Evolutionary conservation across 208 protist genomes (phyloP).

Genomic region (Trypanosoma brucei): DNA sequence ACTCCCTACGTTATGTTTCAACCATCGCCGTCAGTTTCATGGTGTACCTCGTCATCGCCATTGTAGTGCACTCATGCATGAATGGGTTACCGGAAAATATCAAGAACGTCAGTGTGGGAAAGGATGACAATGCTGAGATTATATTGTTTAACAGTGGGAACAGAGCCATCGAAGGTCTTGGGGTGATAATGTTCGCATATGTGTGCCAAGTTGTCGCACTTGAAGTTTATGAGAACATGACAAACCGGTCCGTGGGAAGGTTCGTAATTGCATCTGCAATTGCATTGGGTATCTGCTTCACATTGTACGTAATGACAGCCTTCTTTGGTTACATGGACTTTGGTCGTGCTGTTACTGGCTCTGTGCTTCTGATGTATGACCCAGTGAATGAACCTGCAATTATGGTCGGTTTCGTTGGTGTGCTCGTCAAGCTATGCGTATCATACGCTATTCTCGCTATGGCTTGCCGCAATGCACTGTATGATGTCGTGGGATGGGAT

Average conservation of each 20-base stretch:
- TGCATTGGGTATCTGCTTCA: conserved; percentile 43
- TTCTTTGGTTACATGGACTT: conserved; percentile 74
- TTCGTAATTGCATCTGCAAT: conserved; percentile 37
- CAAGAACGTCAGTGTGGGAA: not conserved
- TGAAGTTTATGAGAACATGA: conserved; percentile 42
- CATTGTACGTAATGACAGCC: conserved; percentile 46
- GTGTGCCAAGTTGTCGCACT: conserved; percentile 52
- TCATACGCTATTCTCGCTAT: conserved; percentile 53
- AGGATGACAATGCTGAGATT: conserved; percentile 3
- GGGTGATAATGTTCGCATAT: conserved; percentile 48
- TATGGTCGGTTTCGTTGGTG: conserved; percentile 48
- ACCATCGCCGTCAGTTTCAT: conserved; percentile 48
- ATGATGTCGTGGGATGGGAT: conserved; percentile 46
- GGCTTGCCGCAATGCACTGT: conserved; percentile 54
- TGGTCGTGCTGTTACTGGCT: conserved; percentile 32
- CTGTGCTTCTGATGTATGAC: conserved; percentile 60
- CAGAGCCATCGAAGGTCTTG: conserved; percentile 20
- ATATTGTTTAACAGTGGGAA: conserved; percentile 9
- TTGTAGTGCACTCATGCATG: conserved; percentile 40
- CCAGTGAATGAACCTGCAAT: conserved; percentile 46
- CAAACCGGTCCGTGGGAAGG: conserved; percentile 23
- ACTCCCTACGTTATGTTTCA: conserved; percentile 60
- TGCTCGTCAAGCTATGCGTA: conserved; percentile 58
- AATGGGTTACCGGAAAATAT: conserved; percentile 27
- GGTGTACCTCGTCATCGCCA: conserved; percentile 48